Evolutionary conservation across 2,329 filamentous ascomycete genomes (phyloP).

Genomic region (Colletotrichum gigasporum): DNA sequence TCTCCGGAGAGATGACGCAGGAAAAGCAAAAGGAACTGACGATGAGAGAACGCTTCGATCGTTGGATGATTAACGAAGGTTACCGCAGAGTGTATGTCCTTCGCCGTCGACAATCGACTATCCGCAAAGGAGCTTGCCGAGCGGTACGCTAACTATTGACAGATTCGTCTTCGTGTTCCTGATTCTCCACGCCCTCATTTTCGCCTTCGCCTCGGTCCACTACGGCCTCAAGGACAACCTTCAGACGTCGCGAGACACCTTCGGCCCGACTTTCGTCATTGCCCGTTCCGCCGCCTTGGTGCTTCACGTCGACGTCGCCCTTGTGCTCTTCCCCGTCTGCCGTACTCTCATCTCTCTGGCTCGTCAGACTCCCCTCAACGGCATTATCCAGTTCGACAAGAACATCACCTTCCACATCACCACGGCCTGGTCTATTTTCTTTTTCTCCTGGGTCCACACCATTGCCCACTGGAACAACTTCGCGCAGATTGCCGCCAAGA

Average conservation of each 20-base stretch:
- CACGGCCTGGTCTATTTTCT: constrained; percentile 87
- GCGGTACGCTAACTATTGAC: constrained; percentile 31
- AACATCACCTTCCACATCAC: constrained; percentile 90
- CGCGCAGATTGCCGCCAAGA: constrained; percentile 77
- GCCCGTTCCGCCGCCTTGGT: constrained; percentile 80
- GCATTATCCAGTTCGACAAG: constrained; percentile 89
- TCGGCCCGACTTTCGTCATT: constrained; percentile 80
- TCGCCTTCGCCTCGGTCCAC: constrained; percentile 82
- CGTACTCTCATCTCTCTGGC: constrained; percentile 84
- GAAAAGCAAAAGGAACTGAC: constrained; percentile 76
- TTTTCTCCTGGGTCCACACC: constrained; percentile 88
- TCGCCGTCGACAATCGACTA: background rate
- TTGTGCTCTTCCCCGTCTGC: constrained; percentile 85
- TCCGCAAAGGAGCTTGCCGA: background rate
- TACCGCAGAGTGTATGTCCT: constrained; percentile 78
- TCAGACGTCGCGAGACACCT: constrained; percentile 70
- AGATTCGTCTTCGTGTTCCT: constrained; percentile 83
- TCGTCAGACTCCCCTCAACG: constrained; percentile 83
- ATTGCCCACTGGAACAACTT: constrained; percentile 91
- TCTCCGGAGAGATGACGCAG: constrained; percentile 84
- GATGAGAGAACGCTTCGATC: constrained; percentile 77
- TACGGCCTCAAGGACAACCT: constrained; percentile 83
- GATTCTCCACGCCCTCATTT: constrained; percentile 78
- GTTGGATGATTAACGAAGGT: constrained; percentile 92
- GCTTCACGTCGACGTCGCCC: constrained; percentile 82